Conservation (phyloP, 345 rosid species). For the Melaleuca quinquenervia region DNA sequence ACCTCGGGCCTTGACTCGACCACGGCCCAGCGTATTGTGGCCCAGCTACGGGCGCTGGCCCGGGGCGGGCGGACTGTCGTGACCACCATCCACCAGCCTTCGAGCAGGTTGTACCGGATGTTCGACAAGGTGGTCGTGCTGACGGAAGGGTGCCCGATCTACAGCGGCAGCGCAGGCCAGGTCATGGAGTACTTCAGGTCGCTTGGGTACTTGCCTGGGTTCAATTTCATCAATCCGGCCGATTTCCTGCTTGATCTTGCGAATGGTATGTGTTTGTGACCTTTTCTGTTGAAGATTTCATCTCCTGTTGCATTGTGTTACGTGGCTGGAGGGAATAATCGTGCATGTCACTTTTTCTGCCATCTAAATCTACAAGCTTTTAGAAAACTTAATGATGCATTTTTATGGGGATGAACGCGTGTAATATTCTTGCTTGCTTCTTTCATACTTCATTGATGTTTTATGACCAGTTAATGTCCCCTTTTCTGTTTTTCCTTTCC, state of each 20-base stretch:
- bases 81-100: conserved; percentile 89
- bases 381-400: background rate
- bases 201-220: conserved; percentile 52
- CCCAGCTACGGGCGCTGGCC: conserved; percentile 44
- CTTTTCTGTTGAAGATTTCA: background rate
- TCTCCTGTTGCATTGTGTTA: background rate
- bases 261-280: conserved; percentile 38
- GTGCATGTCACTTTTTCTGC: background rate
- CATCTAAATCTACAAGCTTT: background rate
- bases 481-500: background rate
- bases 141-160: conserved; percentile 70
- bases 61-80: conserved; percentile 71
- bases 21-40: conserved; percentile 65
- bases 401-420: background rate
- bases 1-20: conserved; percentile 93
- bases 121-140: conserved; percentile 75
- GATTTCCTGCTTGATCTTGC: conserved; percentile 94
- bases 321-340: background rate
- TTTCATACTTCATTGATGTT: background rate
- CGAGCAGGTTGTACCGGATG: conserved; percentile 69
- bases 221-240: conserved; percentile 64
- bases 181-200: conserved; percentile 70
- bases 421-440: background rate
- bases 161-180: conserved; percentile 46
- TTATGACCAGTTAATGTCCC: background rate